Evolutionary conservation across 768 basidiomycete species (phyloP), one percentile per base, ranked within the genome.

Genomic region (Auricularia auricula-judae): DNA sequence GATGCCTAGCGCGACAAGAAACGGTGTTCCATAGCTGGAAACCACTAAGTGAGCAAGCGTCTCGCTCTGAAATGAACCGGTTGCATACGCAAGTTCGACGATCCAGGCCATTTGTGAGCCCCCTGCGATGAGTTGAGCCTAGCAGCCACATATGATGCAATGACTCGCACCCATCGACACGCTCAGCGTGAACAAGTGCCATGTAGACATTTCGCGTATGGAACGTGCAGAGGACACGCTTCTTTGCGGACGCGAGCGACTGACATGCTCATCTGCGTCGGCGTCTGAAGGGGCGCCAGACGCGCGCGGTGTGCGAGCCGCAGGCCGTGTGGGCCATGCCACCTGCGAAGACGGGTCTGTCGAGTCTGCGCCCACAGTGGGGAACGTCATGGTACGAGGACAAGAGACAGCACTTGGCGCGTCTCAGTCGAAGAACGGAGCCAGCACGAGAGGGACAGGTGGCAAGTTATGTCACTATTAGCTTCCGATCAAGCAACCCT

Each of bases 101-200:
- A 93, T 96, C 95, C 95, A 98, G 1, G 92, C 89, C 33, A 98
- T 86, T 76, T 97, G 91, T 4, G 90, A 91, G 16, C 96, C 96
- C 54, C 86, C 56, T 59, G 56, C 29, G 18, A 18, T 29, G 10
- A 33, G 23, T 1, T 59, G 56, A 59, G 29, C 56, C 23, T 29
- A 7, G 21, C 14, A 10, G 5, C 8, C 34, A 18, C 23, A 33
- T 10, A 3, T 14, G 8, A 23, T 12, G 23, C 11, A 59, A 18
- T 7, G 23, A 29, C 16, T 1, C 56, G 56, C 23, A 59, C 56
- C 93, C 90, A 98, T 95, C 7, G 93, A 91, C 66, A 97, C 83
- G 66, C 87, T 91, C 69, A 93, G 78, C 2, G 89, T 89, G 70
- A 92, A 81, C 65, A 93, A 82, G 72, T 89, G 80, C 87, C 87